phyloP scores from a whole-genome alignment of 352 stramenopile genomes.

The Achlya hypogyna region DNA sequence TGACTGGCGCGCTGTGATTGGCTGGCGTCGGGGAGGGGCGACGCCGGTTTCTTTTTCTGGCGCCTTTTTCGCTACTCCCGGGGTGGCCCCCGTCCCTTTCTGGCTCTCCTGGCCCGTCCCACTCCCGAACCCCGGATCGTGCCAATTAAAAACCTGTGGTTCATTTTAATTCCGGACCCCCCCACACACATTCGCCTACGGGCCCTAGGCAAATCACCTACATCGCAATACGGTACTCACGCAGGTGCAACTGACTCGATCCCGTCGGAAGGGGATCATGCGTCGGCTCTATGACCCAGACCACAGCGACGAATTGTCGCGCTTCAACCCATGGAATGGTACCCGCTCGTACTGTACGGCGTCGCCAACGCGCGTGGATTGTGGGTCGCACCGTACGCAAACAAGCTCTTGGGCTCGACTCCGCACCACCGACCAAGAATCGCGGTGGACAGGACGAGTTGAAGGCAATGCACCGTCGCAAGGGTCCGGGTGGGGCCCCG shows the following conservation, averaged over 20 bases:
- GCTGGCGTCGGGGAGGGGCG: not conserved
- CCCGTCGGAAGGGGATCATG: not conserved
- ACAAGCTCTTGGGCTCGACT: too few relatives aligned
- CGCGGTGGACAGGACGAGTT: too few relatives aligned
- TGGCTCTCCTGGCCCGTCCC: constrained; percentile 4
- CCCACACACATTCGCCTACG: not conserved
- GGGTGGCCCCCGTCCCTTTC: constrained; percentile 11
- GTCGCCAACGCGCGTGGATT: too few relatives aligned
- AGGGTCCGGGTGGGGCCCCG: too few relatives aligned
- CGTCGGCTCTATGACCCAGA: not conserved
- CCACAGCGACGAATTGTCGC: not conserved
- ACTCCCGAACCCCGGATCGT: not conserved
- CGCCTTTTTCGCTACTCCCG: not conserved
- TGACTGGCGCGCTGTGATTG: constrained; percentile 1
- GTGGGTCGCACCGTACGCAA: too few relatives aligned
- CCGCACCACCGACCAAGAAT: too few relatives aligned
- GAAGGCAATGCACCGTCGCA: too few relatives aligned
- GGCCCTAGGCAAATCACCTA: not conserved
- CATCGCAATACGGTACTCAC: not conserved
- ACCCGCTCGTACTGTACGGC: not conserved
- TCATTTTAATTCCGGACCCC: too few relatives aligned
- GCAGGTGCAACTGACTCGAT: not conserved
- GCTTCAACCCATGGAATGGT: not conserved
- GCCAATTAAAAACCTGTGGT: too few relatives aligned
- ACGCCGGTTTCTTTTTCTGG: not conserved